Evolutionary conservation across 495 filamentous ascomycete species (phyloP), one percentile per base, ranked within the genome.

Genomic region (Platismatia glauca): DNA sequence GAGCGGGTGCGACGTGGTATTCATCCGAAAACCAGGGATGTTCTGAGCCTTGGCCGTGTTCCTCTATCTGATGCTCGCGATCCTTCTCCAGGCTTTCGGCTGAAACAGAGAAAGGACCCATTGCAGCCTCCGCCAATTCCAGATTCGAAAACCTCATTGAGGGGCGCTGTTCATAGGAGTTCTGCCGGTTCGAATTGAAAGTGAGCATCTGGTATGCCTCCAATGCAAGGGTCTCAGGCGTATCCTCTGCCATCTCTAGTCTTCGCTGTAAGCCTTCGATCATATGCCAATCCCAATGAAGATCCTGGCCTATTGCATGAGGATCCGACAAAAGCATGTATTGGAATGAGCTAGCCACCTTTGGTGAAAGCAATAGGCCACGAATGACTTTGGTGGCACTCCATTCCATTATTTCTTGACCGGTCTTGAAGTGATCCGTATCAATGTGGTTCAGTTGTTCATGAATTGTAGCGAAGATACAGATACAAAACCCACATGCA

Each of bases 381-480:
- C 15, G 48, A 18, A 29, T 52, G 24, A 52, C 48, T 0, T 29
- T 52, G 48, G 48, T 31, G 22, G 13, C 48, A 52, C 48, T 52
- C 48, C 48, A 52, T n/a, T 31, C 24, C 1, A 12, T 31, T 52
- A 52, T 31, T 6, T 18, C 1, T 31, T 52, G 48, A 7, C 48
- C 48, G 29, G 29, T 29, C 24, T 31, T 52, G 48, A 52, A 52
- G 18, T 52, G 48, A 27, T 52, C 48, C 24, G 16, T 31, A 6
- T 52, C 48, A 16, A 52, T 52, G 31, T 52, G 48, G 13, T 52
- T 52, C 48, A 52, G 18, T 27, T 52, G 48, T 52, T 52, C 48
- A 31, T 16, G 48, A 4, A 52, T 29, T 31, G 48, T 52, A 52
- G 27, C 29, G 27, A 52, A 52, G 24, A 52, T 31, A 31, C 48